Evolutionary conservation across 768 basidiomycete genomes (phyloP).

Genomic region (Hericium rajendrae): DNA sequence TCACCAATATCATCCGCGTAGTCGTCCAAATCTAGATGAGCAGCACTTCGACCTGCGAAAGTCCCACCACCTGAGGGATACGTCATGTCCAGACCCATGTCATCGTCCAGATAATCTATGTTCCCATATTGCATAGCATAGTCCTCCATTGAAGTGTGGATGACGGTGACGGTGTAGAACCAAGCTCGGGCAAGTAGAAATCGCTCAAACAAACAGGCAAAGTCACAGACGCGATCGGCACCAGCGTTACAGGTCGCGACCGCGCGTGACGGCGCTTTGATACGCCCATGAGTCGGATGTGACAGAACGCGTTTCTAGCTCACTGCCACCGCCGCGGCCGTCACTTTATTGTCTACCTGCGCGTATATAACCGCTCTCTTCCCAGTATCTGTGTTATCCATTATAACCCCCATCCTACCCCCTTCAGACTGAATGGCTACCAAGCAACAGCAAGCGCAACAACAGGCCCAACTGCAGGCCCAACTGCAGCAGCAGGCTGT

Average conservation of each 20-base stretch:
- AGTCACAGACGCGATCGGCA: no score
- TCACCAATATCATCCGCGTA: background rate
- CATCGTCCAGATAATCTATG: background rate
- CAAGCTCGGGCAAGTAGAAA: no score
- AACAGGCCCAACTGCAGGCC: background rate
- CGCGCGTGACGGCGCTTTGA: no score
- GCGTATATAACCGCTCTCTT: no score
- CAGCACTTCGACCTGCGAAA: background rate
- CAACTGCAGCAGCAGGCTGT: slow-evolving; percentile 16
- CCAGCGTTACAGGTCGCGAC: no score
- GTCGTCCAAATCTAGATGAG: background rate
- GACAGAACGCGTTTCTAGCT: background rate
- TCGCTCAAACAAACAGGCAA: no score
- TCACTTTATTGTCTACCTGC: background rate
- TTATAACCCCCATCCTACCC: background rate
- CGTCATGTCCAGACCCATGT: background rate
- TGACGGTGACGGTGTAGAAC: no score
- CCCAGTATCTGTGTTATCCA: background rate
- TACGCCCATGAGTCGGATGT: background rate
- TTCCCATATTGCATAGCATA: no score
- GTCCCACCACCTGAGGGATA: background rate
- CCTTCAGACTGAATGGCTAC: slow-evolving; percentile 6
- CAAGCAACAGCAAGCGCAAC: slow-evolving; percentile 2
- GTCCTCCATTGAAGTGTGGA: no score
- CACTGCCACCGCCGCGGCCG: background rate